Conservation (phyloP, 202 grass and related monocot species). For the Panicum hallii region DNA sequence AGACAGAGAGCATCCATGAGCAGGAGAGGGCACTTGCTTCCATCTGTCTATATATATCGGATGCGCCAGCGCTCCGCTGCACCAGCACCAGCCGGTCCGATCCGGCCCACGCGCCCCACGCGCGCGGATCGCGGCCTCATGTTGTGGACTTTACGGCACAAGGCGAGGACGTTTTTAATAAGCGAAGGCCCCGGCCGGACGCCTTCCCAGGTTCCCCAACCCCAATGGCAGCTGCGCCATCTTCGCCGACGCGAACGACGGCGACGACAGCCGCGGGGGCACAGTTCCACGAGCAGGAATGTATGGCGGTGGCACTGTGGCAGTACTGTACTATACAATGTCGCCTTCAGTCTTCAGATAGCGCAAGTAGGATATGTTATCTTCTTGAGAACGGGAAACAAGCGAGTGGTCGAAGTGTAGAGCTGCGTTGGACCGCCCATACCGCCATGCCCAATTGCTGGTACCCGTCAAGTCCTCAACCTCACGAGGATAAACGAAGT, state of each 20-base stretch:
- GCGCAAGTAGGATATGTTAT: background rate
- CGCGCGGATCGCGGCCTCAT: no score
- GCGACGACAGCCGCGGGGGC: background rate
- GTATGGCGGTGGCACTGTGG: slow-evolving; percentile 3
- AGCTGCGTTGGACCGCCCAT: background rate
- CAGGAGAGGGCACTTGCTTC: background rate
- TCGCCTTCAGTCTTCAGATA: slow-evolving; percentile 1
- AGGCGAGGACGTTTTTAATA: background rate
- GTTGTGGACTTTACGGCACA: background rate
- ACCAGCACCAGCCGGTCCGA: background rate
- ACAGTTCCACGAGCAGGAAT: background rate
- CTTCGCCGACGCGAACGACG: background rate
- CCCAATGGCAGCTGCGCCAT: background rate
- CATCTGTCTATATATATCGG: background rate
- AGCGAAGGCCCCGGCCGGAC: background rate
- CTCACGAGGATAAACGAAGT: background rate
- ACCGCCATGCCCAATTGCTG: background rate
- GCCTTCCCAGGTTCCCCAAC: no score
- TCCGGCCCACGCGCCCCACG: no score
- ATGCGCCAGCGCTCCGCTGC: background rate
- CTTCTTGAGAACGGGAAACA: background rate
- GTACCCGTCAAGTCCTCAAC: background rate
- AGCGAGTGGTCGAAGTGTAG: background rate
- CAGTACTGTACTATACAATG: background rate
- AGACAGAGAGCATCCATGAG: background rate